These are phyloP conservation scores for Linaria vulgaris DNA, from an alignment of 257 asterid genomes.

Conservation along the genomic window DNA sequence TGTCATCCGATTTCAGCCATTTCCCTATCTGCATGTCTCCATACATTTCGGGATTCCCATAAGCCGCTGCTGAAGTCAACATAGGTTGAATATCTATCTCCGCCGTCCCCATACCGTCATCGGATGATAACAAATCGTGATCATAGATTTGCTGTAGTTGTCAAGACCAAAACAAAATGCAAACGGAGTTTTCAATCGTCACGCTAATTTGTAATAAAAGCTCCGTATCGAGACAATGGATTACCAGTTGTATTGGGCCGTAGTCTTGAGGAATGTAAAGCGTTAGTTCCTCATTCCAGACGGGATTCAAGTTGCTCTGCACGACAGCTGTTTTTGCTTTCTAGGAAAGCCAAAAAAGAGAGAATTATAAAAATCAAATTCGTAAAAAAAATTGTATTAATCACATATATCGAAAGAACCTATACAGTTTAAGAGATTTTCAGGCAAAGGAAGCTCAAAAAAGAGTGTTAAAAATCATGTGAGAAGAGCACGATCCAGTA, in stretches of 20 bases:
- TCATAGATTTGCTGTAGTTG: conserved; percentile 74
- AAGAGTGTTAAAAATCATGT: background rate
- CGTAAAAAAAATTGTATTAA: background rate
- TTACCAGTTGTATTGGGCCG: conserved; percentile 82
- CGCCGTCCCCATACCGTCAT: conserved; percentile 97
- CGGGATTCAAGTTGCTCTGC: conserved; percentile 82
- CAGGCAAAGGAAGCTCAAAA: background rate
- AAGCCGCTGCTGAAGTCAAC: conserved; percentile 87
- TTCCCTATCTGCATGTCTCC: conserved; percentile 97
- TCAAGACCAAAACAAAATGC: background rate
- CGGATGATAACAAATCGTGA: conserved; percentile 86
- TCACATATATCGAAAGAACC: background rate
- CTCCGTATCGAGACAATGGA: background rate
- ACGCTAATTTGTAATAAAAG: background rate
- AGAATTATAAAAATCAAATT: too few species aligned
- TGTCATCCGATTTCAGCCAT: conserved; percentile 90
- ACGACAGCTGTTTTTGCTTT: conserved; percentile 71
- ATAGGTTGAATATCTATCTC: conserved; percentile 93
- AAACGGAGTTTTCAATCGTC: background rate
- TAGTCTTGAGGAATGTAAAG: conserved; percentile 71
- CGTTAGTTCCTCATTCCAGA: conserved; percentile 90
- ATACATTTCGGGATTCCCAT: conserved; percentile 80
- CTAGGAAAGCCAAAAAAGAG: conserved; percentile 36
- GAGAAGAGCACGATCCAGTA: background rate
- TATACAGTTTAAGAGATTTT: background rate